phyloP scores from a whole-genome alignment of 768 basidiomycete genomes.

The Lyophyllum decastes region DNA sequence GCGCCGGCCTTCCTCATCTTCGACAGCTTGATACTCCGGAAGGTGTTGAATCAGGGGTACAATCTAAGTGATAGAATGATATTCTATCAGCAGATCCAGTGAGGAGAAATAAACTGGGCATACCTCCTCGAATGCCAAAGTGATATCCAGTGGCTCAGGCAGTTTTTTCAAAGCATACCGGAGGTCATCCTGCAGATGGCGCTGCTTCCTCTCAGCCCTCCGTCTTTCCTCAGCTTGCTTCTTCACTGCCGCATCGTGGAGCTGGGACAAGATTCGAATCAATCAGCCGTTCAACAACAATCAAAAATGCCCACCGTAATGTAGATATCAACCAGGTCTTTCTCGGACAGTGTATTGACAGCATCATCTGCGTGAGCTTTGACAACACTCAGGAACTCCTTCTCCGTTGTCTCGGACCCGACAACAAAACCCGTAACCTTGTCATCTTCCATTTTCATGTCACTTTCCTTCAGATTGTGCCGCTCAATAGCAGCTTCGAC shows the following conservation, averaged over 20 bases:
- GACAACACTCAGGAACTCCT: slow-evolving; percentile 61
- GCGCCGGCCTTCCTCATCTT: slow-evolving; percentile 83
- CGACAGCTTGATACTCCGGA: slow-evolving; percentile 83
- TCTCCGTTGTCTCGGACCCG: slow-evolving; percentile 60
- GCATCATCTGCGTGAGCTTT: slow-evolving; percentile 55
- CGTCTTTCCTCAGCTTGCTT: slow-evolving; percentile 85
- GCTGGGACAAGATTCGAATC: slow-evolving; percentile 39
- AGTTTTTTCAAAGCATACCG: slow-evolving; percentile 94
- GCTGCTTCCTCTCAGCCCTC: slow-evolving; percentile 79
- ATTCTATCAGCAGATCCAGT: background rate
- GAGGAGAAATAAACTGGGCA: slow-evolving; percentile 22
- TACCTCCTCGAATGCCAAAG: slow-evolving; percentile 79
- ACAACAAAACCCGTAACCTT: slow-evolving; percentile 40
- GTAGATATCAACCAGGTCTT: slow-evolving; percentile 61
- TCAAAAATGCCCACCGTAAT: slow-evolving; percentile 51
- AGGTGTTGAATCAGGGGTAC: slow-evolving; percentile 79
- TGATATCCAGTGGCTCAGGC: slow-evolving; percentile 77
- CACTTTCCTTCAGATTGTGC: slow-evolving; percentile 38
- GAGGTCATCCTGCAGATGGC: slow-evolving; percentile 92
- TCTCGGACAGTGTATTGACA: slow-evolving; percentile 45
- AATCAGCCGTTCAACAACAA: background rate
- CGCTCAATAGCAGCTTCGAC: slow-evolving; percentile 64
- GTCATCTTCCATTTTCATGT: slow-evolving; percentile 25
- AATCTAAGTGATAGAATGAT: slow-evolving; percentile 39
- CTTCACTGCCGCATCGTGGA: slow-evolving; percentile 70